Percentiles rank a stretch among this genome's conserved stretches.
These are phyloP conservation scores for Planoprotostelium fungivorum DNA, from an alignment of 78 protist species.

Conservation along the genomic window DNA sequence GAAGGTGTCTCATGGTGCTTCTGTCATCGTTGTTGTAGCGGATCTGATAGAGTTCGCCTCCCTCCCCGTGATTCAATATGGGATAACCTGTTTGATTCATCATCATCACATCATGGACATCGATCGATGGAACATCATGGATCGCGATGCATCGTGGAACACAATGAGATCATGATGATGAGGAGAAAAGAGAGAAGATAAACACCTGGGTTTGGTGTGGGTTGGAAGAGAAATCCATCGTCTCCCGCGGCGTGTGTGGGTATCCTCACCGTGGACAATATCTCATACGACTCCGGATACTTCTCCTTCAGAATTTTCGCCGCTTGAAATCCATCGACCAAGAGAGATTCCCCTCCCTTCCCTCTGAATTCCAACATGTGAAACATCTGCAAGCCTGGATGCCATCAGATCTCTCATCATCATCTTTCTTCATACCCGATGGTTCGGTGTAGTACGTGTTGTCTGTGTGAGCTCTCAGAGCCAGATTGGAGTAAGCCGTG, in stretches of 20 bases:
- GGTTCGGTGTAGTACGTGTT: conserved; percentile 35
- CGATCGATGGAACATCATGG: neutral
- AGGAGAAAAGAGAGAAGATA: neutral
- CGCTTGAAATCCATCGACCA: conserved; percentile 31
- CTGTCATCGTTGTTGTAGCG: conserved; percentile 42
- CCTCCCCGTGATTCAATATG: neutral
- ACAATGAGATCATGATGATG: neutral
- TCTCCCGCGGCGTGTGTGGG: neutral
- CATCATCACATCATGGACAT: neutral
- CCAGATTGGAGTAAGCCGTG: conserved; percentile 46
- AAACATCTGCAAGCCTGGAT: conserved; percentile 28
- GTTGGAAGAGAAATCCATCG: neutral
- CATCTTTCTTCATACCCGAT: conserved; percentile 7
- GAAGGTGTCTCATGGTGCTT: neutral
- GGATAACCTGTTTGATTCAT: neutral
- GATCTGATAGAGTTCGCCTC: neutral
- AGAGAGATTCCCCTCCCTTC: conserved; percentile 19
- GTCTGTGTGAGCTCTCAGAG: conserved; percentile 35
- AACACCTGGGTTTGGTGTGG: neutral
- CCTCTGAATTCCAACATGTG: conserved; percentile 13
- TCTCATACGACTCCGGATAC: neutral
- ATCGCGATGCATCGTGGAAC: neutral
- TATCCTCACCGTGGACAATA: neutral
- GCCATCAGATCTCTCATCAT: neutral
- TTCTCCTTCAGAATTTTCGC: neutral